A percentile compares a stretch with the other conserved stretches of the same genome.
Conservation (phyloP, 345 rosid genomes). For the Melaleuca quinquenervia region DNA sequence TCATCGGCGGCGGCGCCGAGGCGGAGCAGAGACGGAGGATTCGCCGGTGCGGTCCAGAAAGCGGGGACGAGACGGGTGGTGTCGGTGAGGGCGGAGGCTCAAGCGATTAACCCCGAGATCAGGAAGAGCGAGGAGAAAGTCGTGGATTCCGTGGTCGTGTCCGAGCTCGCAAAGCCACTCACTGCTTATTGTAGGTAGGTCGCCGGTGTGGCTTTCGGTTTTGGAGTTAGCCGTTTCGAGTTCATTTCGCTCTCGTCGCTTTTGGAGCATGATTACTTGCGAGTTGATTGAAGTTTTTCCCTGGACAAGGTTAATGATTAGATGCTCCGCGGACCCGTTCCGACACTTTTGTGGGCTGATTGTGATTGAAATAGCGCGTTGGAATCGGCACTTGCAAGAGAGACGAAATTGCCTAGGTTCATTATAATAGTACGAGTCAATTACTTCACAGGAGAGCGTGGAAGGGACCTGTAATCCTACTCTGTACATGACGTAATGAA, state of each 20-base stretch:
- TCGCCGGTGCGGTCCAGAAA: not conserved
- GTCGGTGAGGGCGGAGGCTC: conserved; percentile 61
- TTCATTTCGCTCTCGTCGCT: not conserved
- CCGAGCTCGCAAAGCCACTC: conserved; percentile 75
- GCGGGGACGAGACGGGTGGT: conserved; percentile 21
- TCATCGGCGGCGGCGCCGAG: conserved; percentile 1
- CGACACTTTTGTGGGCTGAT: not conserved
- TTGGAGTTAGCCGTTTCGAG: not conserved
- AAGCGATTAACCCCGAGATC: conserved; percentile 57
- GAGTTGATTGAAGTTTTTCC: not conserved
- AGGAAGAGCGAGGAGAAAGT: conserved; percentile 86
- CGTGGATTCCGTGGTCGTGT: conserved; percentile 59
- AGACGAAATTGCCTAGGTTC: not conserved
- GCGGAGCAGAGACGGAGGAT: not conserved
- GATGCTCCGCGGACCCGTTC: not conserved
- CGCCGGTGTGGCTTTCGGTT: not conserved
- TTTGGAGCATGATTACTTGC: not conserved
- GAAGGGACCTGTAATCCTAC: not conserved
- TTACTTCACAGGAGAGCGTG: not conserved
- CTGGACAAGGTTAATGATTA: not conserved
- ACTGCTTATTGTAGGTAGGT: conserved; percentile 78
- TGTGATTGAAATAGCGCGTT: not conserved
- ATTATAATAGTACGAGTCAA: not conserved
- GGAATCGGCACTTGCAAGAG: not conserved
- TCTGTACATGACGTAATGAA: not conserved